Evolutionary conservation across 768 basidiomycete genomes (phyloP).

Genomic region (Leccinum obscurum): DNA sequence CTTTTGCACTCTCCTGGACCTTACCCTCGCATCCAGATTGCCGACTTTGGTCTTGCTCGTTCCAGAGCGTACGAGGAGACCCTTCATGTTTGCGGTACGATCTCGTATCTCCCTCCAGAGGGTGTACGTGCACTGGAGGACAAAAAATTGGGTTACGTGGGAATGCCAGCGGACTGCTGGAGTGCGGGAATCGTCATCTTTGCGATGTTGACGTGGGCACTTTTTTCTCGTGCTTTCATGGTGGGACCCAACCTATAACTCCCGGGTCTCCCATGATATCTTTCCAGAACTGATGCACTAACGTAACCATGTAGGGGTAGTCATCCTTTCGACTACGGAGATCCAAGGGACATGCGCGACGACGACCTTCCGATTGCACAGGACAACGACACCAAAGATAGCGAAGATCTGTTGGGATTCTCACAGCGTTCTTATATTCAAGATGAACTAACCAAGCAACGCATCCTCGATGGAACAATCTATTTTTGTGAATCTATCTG

Average conservation of each 20-base stretch:
- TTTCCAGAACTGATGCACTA: slow-evolving; percentile 13
- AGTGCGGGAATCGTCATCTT: slow-evolving; percentile 80
- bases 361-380: slow-evolving; percentile 10
- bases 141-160: slow-evolving; percentile 68
- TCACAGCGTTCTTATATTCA: slow-evolving; percentile 40
- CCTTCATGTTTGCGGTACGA: slow-evolving; percentile 84
- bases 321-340: slow-evolving; percentile 76
- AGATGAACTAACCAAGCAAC: slow-evolving; percentile 65
- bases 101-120: slow-evolving; percentile 84
- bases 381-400: slow-evolving; percentile 33
- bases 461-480: slow-evolving; percentile 64
- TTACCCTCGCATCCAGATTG: slow-evolving; percentile 81
- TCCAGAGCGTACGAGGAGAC: slow-evolving; percentile 79
- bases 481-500: slow-evolving; percentile 58
- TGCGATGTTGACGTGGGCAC: slow-evolving; percentile 77
- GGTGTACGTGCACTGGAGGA: slow-evolving; percentile 78
- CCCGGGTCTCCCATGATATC: background rate
- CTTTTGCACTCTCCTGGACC: slow-evolving; percentile 76
- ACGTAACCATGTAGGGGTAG: slow-evolving; percentile 49
- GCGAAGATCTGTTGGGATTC: slow-evolving; percentile 31
- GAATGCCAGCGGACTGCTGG: slow-evolving; percentile 92
- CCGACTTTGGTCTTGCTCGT: slow-evolving; percentile 85
- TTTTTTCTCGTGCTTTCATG: slow-evolving; percentile 1
- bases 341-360: slow-evolving; percentile 17
- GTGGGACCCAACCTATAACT: background rate